phyloP scores from a whole-genome alignment of 768 basidiomycete species.

The Xanthoconium stramineum region DNA sequence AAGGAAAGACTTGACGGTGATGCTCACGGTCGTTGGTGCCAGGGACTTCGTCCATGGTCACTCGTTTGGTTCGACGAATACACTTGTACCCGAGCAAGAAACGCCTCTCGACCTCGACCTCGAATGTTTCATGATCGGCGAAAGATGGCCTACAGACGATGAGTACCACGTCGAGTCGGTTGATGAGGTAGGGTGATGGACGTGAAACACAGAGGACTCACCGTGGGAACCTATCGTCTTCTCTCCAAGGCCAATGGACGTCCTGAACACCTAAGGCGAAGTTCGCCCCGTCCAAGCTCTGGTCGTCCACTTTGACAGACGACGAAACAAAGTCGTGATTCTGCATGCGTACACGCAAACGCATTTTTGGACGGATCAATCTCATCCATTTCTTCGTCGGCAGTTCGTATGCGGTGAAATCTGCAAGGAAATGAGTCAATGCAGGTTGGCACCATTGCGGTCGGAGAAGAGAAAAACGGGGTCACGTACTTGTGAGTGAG shows the following conservation, averaged over 20 bases:
- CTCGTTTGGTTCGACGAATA: slow-evolving; percentile 23
- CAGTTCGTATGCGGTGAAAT: slow-evolving; percentile 24
- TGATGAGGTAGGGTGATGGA: background rate
- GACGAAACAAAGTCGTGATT: slow-evolving; percentile 17
- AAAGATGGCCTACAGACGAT: slow-evolving; percentile 10
- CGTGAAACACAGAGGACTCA: slow-evolving; percentile 5
- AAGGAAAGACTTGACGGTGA: background rate
- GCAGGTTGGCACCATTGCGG: background rate
- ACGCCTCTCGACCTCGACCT: slow-evolving; percentile 20
- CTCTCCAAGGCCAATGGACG: slow-evolving; percentile 16
- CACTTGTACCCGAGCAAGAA: slow-evolving; percentile 23
- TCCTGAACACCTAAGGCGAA: background rate
- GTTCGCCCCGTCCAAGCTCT: background rate
- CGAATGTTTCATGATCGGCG: slow-evolving; percentile 16
- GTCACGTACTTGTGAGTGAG: slow-evolving; percentile 18
- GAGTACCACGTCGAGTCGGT: background rate
- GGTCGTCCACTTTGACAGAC: slow-evolving; percentile 4
- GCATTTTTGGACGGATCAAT: slow-evolving; percentile 21
- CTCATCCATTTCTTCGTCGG: slow-evolving; percentile 20
- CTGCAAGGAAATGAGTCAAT: background rate
- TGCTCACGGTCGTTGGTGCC: slow-evolving; percentile 18
- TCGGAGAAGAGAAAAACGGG: background rate
- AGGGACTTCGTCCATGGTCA: slow-evolving; percentile 21
- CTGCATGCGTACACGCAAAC: slow-evolving; percentile 16
- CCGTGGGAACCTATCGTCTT: slow-evolving; percentile 11